Conservation (phyloP, 495 filamentous ascomycete genomes). For the Poronia punctata region DNA sequence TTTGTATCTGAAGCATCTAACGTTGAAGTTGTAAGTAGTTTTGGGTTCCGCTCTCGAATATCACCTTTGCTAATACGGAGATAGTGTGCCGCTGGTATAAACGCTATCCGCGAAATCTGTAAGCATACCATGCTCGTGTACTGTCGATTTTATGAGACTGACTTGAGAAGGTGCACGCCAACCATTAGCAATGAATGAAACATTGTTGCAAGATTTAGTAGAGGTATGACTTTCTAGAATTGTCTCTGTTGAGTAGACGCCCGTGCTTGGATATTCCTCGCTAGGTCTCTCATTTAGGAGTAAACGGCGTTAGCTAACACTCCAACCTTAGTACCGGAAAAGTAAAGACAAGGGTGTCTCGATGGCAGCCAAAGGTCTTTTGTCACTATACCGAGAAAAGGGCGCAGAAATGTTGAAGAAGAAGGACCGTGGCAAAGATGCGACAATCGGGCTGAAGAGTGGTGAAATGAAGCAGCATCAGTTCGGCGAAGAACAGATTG, state of each 20-base stretch:
- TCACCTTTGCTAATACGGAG: not conserved
- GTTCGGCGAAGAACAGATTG: slow-evolving; percentile 73
- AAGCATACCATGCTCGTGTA: not conserved
- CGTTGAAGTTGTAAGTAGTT: slow-evolving; percentile 58
- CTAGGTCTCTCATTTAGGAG: no score
- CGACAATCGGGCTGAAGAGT: slow-evolving; percentile 69
- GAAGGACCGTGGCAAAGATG: slow-evolving; percentile 85
- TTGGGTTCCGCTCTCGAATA: not conserved
- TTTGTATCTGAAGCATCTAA: slow-evolving; percentile 95
- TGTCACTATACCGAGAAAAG: slow-evolving; percentile 84
- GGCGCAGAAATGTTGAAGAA: slow-evolving; percentile 84
- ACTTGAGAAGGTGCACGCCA: slow-evolving; percentile 53
- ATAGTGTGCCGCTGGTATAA: slow-evolving; percentile 79
- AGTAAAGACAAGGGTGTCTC: slow-evolving; percentile 96
- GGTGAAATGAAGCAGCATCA: slow-evolving; percentile 63
- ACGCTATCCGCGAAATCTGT: slow-evolving; percentile 91
- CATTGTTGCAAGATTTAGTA: slow-evolving; percentile 90
- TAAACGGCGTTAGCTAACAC: slow-evolving; percentile 2
- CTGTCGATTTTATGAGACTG: not conserved
- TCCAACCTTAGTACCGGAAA: slow-evolving; percentile 66
- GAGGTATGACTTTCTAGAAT: no score
- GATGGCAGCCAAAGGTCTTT: slow-evolving; percentile 90
- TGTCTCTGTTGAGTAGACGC: no score
- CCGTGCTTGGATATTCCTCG: no score
- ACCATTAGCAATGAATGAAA: slow-evolving; percentile 91